These are phyloP conservation scores for Aureobasidium mangrovei DNA, from an alignment of 2,329 filamentous ascomycete genomes.

Conservation along the genomic window DNA sequence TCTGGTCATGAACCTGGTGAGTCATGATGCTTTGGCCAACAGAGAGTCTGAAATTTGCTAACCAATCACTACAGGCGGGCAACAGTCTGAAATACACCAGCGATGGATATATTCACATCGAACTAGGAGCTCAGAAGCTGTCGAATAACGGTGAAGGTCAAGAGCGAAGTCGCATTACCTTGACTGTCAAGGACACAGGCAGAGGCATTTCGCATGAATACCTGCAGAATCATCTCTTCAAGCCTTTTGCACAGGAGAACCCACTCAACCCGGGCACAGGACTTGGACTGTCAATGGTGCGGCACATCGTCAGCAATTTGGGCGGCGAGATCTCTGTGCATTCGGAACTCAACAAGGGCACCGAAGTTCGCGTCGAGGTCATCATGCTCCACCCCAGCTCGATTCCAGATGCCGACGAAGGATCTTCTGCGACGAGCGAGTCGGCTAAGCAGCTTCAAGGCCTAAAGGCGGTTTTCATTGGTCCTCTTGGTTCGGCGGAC, in stretches of 20 bases:
- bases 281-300: constrained; percentile 28
- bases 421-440: not conserved
- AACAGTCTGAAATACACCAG: constrained; percentile 43
- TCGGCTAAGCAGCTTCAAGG: not conserved
- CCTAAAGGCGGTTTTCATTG: not conserved
- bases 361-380: constrained; percentile 44
- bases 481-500: not conserved
- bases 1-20: constrained; percentile 19
- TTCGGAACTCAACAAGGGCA: constrained; percentile 46
- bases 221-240: constrained; percentile 23
- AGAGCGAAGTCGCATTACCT: constrained; percentile 2
- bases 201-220: constrained; percentile 28
- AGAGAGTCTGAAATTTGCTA: constrained; percentile 24
- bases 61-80: constrained; percentile 40
- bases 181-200: constrained; percentile 24
- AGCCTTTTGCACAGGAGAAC: constrained; percentile 28
- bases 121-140: constrained; percentile 14
- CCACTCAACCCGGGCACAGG: constrained; percentile 26
- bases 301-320: constrained; percentile 22
- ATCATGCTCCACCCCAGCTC: constrained; percentile 30
- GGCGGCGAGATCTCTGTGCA: constrained; percentile 36
- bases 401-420: not conserved
- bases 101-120: constrained; percentile 33
- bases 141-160: not conserved
- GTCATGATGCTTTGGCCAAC: not conserved